A percentile compares a stretch with the other conserved stretches of the same genome.
phyloP scores from a whole-genome alignment of 2,329 filamentous ascomycete genomes.

The Diaporthe sp. region DNA sequence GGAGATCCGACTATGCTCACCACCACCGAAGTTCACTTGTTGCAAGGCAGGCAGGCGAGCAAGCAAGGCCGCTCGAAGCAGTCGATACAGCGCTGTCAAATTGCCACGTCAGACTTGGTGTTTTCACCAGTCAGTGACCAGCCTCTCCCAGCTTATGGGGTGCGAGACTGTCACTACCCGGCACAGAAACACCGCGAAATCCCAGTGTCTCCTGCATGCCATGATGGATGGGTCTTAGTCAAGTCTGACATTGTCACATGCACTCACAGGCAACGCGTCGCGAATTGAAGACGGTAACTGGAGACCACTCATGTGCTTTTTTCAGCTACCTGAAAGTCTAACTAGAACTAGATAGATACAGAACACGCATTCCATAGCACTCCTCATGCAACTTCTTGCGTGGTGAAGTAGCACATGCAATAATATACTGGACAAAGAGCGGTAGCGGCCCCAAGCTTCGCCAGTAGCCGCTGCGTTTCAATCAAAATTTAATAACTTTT shows the following conservation, averaged over 20 bases:
- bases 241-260: background rate
- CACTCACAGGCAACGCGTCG: background rate
- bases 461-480: constrained; percentile 8
- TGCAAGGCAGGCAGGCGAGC: background rate
- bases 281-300: background rate
- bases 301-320: background rate
- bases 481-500: constrained; percentile 37
- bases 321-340: background rate
- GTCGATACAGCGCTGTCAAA: background rate
- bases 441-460: background rate
- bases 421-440: constrained; percentile 22
- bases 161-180: background rate
- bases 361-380: background rate
- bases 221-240: background rate
- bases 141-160: background rate
- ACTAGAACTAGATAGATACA: background rate
- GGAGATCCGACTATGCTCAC: background rate
- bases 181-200: background rate
- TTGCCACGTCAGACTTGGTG: background rate
- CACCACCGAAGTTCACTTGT: background rate
- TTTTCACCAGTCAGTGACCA: background rate
- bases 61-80: background rate
- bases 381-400: background rate
- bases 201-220: background rate
- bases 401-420: background rate